Evolutionary conservation across 225 moss, liverwort and hornwort species (phyloP), one percentile per base, ranked within the genome.

Genomic region (Physcomitrellopsis africana): DNA sequence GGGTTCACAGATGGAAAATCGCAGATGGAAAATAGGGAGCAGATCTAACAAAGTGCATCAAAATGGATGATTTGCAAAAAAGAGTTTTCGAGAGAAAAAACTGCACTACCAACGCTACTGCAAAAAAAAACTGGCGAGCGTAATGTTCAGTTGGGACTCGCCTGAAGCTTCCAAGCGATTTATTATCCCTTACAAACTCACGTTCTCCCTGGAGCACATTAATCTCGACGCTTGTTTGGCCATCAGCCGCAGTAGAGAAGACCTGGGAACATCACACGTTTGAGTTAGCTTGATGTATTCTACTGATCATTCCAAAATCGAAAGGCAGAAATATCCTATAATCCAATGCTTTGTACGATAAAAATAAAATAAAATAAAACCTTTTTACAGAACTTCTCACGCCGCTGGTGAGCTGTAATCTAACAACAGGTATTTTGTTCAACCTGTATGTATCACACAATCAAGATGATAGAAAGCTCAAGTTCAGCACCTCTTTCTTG

Each of bases 151-250:
- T 45, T 9, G 37, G 0, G 37, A 65, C 65, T 65, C 57, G 86
- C 83, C 83, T 85, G 58, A 93, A 93, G 63, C 89, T 91, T 72
- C 91, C 93, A 13, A 93, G 85, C 3, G 87, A 86, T 73, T 91
- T 93, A 65, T 93, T 93, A 63, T 93, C 93, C 52, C 77, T 69
- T 14, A 87, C 91, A 70, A 91, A 87, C 85, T 91, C 91, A 42
- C 93, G 89, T 69, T 93, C 93, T 51, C 93, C 93, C 52, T 91
- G 91, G 60, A 91, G 81, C 26, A 93, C 91, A 54, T 84, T 91
- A 32, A 93, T 86, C 70, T 87, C 91, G 54, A 91, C 91, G 60
- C 87, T 85, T 55, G 93, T 80, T 76, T 92, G 92, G 42, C 83
- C 84, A 54, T 92, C 92, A 18, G 92, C 88, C 20, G 88, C 90